Conservation (phyloP, 1,139 yeast genomes). For the Arxiozyma bovina region DNA sequence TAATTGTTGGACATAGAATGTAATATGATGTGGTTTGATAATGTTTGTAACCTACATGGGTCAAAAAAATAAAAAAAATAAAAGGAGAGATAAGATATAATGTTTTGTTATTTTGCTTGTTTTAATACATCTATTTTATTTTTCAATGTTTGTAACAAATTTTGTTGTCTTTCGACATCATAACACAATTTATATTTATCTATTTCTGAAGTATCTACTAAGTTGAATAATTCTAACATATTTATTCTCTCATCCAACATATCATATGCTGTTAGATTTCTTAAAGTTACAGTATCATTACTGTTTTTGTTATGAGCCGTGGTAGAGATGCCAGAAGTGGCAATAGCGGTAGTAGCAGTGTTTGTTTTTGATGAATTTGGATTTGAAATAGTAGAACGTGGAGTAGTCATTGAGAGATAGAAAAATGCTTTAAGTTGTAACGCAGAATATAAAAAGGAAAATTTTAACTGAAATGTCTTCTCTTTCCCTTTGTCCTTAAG, state of each 20-base stretch:
- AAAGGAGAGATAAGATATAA: not conserved
- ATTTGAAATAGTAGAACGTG: too few species aligned
- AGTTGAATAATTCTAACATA: conserved; percentile 25
- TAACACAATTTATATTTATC: conserved; percentile 13
- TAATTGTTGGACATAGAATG: too few species aligned
- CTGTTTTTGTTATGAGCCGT: conserved; percentile 4
- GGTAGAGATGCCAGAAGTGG: not conserved
- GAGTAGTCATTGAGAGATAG: not conserved
- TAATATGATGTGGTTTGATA: not conserved
- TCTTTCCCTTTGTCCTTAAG: not conserved
- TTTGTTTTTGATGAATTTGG: not conserved
- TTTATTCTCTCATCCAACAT: conserved; percentile 24
- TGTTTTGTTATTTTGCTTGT: not conserved
- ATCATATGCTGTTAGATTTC: conserved; percentile 27
- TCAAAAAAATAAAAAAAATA: not conserved
- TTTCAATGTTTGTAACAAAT: conserved; percentile 10
- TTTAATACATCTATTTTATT: conserved; percentile 5
- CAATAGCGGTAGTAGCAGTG: not conserved
- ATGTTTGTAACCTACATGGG: not conserved
- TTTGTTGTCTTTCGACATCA: conserved; percentile 10
- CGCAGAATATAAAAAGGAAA: not conserved
- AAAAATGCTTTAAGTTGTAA: too few species aligned
- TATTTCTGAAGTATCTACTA: conserved; percentile 18
- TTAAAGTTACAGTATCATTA: conserved; percentile 18
- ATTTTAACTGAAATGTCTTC: too few species aligned